phyloP scores from a whole-genome alignment of 768 basidiomycete species.

The Phylloporus arenicola region DNA sequence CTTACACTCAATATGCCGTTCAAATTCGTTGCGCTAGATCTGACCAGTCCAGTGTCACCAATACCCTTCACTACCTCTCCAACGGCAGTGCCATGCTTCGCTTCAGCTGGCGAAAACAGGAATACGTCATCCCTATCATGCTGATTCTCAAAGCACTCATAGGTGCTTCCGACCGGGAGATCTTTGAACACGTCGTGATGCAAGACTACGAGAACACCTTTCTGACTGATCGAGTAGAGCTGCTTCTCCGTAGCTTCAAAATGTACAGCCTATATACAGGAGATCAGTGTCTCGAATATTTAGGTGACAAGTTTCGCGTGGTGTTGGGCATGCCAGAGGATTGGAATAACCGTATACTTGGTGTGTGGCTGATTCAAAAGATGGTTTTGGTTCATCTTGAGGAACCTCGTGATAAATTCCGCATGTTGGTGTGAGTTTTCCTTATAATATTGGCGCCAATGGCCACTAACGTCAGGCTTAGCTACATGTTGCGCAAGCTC shows the following conservation, averaged over 20 bases:
- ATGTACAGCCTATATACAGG: conserved; percentile 83
- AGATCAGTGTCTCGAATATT: conserved; percentile 87
- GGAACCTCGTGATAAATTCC: conserved; percentile 86
- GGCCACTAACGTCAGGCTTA: conserved; percentile 29
- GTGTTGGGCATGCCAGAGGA: conserved; percentile 90
- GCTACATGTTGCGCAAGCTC: conserved; percentile 96
- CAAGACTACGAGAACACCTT: conserved; percentile 97
- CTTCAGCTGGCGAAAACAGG: conserved; percentile 96
- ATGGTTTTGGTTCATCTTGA: conserved; percentile 87
- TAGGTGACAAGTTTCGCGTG: conserved; percentile 95
- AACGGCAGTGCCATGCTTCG: conserved; percentile 96
- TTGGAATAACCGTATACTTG: conserved; percentile 79
- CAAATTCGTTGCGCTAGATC: conserved; percentile 92
- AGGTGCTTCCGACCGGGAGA: conserved; percentile 88
- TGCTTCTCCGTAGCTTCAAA: conserved; percentile 93
- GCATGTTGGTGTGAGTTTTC: conserved; percentile 71
- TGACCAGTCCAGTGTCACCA: conserved; percentile 91
- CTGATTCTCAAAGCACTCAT: conserved; percentile 91
- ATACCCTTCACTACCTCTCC: conserved; percentile 94
- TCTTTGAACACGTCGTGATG: conserved; percentile 95
- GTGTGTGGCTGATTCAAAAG: conserved; percentile 77
- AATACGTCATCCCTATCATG: conserved; percentile 98
- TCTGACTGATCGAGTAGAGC: conserved; percentile 92
- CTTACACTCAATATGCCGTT: conserved; percentile 91
- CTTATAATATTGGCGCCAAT: not conserved